phyloP scores from a whole-genome alignment of 2,329 filamentous ascomycete genomes.

The Alternaria atra region DNA sequence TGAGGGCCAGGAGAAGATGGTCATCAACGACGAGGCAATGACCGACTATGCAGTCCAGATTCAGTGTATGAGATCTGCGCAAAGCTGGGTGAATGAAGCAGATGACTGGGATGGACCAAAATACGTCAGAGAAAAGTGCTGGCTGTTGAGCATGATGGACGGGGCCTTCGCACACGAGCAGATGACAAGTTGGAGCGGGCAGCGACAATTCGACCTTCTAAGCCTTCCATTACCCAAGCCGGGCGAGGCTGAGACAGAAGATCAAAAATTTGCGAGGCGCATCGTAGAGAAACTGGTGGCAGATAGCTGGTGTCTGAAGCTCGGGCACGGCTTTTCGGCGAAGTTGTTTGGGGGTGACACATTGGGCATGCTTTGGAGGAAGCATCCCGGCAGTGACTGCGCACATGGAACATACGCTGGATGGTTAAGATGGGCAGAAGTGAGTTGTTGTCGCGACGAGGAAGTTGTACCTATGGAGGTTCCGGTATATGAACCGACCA shows the following conservation, averaged over 20 bases:
- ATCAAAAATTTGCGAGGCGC: constrained; percentile 60
- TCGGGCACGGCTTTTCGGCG: constrained; percentile 64
- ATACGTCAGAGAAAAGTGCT: constrained; percentile 55
- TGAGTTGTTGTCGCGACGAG: constrained; percentile 57
- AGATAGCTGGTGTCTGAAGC: constrained; percentile 64
- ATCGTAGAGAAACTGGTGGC: constrained; percentile 63
- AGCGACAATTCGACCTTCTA: constrained; percentile 61
- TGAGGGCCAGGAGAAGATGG: constrained; percentile 45
- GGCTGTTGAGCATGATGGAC: constrained; percentile 34
- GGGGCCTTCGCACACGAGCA: constrained; percentile 52
- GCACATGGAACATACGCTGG: constrained; percentile 63
- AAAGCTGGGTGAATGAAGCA: constrained; percentile 62
- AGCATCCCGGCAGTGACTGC: constrained; percentile 59
- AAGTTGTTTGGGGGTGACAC: constrained; percentile 59
- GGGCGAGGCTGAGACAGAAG: constrained; percentile 54
- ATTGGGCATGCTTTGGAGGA: constrained; percentile 64
- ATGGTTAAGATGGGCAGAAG: constrained; percentile 63
- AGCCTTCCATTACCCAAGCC: constrained; percentile 52
- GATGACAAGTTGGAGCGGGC: constrained; percentile 62
- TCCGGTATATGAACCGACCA: constrained; percentile 26
- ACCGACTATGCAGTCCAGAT: constrained; percentile 68
- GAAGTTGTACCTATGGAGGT: constrained; percentile 21
- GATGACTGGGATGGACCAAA: constrained; percentile 64
- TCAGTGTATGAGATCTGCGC: constrained; percentile 61
- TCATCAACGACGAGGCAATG: constrained; percentile 55